Conservation (phyloP, 176 grass and related monocot genomes). For the Zizania latifolia region DNA sequence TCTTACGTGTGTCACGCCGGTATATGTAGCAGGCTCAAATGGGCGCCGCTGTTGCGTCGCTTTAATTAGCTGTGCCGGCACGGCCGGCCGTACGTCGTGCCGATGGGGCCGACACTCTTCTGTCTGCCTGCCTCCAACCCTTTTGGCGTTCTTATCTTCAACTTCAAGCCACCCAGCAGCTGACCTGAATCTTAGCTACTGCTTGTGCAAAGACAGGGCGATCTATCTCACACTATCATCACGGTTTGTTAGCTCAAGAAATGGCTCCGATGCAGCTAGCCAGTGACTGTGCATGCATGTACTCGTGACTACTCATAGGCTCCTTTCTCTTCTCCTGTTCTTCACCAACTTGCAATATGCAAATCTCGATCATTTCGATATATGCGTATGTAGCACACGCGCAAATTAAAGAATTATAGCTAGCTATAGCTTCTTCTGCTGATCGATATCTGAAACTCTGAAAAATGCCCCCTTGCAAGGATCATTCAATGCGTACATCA, state of each 20-base stretch:
- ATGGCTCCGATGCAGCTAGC: not conserved
- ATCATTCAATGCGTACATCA: not conserved
- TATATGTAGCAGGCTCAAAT: constrained; percentile 18
- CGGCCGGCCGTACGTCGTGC: constrained; percentile 20
- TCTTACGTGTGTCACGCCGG: constrained; percentile 45
- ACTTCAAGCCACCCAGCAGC: not conserved
- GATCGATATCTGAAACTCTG: too few relatives aligned
- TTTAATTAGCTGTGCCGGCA: constrained; percentile 5
- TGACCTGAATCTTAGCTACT: not conserved
- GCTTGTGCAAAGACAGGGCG: not conserved
- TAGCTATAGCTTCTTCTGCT: too few relatives aligned
- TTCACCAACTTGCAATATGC: too few relatives aligned
- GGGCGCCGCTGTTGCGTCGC: constrained; percentile 28
- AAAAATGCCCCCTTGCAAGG: too few relatives aligned
- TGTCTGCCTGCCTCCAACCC: not conserved
- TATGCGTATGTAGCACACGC: too few relatives aligned
- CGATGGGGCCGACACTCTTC: not conserved
- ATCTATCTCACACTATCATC: not conserved
- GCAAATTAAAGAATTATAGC: too few relatives aligned
- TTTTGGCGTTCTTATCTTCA: constrained; percentile 40
- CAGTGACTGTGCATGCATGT: not conserved
- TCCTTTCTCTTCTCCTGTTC: too few relatives aligned
- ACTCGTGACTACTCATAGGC: too few relatives aligned
- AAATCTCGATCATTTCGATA: too few relatives aligned
- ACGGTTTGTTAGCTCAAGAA: not conserved